Evolutionary conservation across 257 asterid species (phyloP), one percentile per base, ranked within the genome.

Genomic region (Scutellaria minor): DNA sequence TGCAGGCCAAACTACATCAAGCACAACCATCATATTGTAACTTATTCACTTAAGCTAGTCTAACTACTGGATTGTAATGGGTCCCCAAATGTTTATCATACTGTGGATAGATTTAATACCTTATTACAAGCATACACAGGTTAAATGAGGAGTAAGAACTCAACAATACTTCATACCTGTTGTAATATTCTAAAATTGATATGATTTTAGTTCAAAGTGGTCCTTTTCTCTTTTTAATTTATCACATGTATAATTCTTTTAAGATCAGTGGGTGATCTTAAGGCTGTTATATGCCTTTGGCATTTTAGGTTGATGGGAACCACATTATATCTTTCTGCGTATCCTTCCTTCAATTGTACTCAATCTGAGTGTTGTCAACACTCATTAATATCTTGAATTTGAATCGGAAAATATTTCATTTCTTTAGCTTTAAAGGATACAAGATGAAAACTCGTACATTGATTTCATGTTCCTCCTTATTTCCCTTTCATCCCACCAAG

Each of bases 101-200:
- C 37, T 18, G 31, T 57, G 55, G 22, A 68, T 10, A 59, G 42
- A 35, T 60, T 54, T 58, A 64, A 50, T 48, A 27, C 42, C 53
- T 12, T n/a, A 56, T 15, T 9, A 51, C 15, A 68, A 45, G 64
- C 56, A 73, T 52, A 56, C 18, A 18, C 41, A 35, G 9, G 46
- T 54, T 10, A 54, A 75, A 72, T 14, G n/a, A n/a, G 66, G 71
- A 42, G 5, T 12, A 44, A 53, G 8, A 71, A 42, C 61, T 41
- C 24, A 9, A 66, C 46, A 27, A 11, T 10, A 35, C 20, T 59
- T 5, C 13, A 58, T 58, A 31, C 18, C 13, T 6, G 40, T 45
- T 14, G 13, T 24, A 1, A 5, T 7, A 14, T 60, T 24, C 35
- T 18, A 2, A 35, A 27, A 18, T 14, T 31, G 4, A 31, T 53